phyloP scores from a whole-genome alignment of 2,329 filamentous ascomycete genomes.

The Aspergillus fumigatiaffinis region DNA sequence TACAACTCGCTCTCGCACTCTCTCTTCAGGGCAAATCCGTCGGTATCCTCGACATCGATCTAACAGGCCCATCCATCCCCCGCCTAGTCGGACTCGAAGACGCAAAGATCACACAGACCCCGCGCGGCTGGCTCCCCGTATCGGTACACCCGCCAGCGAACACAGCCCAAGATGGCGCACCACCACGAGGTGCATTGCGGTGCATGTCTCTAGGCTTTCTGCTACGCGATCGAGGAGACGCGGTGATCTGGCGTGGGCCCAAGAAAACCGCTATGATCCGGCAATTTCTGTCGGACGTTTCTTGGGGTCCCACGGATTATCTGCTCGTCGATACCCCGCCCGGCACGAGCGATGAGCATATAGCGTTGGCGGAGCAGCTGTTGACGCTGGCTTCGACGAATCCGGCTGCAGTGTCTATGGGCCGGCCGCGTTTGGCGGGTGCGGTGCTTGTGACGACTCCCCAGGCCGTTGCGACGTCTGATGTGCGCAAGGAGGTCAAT shows the following conservation, averaged over 20 bases:
- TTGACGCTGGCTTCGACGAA: constrained; percentile 45
- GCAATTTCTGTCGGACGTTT: constrained; percentile 88
- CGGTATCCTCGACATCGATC: constrained; percentile 91
- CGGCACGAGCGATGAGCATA: constrained; percentile 95
- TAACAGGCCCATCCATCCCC: constrained; percentile 94
- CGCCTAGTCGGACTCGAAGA: constrained; percentile 88
- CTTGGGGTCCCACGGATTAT: constrained; percentile 85
- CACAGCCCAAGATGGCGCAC: constrained; percentile 13
- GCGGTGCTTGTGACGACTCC: constrained; percentile 95
- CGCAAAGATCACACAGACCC: constrained; percentile 84
- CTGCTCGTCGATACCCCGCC: constrained; percentile 94
- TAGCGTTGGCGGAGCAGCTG: constrained; percentile 85
- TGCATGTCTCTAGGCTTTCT: constrained; percentile 96
- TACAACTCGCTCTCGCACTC: constrained; percentile 87
- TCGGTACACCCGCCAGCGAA: constrained; percentile 7
- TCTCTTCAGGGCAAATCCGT: constrained; percentile 82
- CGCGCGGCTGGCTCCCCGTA: constrained; percentile 89
- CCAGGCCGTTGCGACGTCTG: constrained; percentile 86
- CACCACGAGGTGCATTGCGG: constrained; percentile 38
- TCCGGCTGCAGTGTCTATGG: constrained; percentile 12
- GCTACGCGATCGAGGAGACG: constrained; percentile 75
- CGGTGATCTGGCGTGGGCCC: constrained; percentile 94
- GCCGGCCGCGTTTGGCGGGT: constrained; percentile 65
- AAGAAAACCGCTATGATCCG: constrained; percentile 99
- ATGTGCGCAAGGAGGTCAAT: constrained; percentile 92